These are phyloP conservation scores for Sarcomyxa edulis DNA, from an alignment of 768 basidiomycete genomes.

Conservation along the genomic window DNA sequence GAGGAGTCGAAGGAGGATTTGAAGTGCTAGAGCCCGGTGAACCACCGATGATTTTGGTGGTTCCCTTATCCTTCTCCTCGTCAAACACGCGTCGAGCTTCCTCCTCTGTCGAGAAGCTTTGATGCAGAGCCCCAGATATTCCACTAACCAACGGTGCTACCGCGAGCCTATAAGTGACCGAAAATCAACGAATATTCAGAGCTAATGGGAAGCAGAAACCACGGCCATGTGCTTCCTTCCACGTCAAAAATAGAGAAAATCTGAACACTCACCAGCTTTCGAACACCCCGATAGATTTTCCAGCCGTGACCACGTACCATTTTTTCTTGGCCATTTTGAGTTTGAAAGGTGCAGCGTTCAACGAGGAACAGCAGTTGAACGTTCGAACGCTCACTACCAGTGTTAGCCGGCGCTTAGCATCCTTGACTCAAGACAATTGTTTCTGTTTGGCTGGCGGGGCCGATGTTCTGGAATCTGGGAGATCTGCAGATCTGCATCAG, in stretches of 20 bases:
- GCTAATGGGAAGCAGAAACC: no score
- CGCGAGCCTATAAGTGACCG: slow-evolving; percentile 32
- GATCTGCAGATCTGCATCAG: no score
- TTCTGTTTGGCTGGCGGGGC: no score
- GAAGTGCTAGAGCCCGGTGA: no score
- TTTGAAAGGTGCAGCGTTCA: no score
- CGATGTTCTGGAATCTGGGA: no score
- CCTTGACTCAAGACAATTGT: no score
- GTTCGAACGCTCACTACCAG: no score
- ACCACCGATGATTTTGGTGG: slow-evolving; percentile 23
- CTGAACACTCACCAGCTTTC: slow-evolving; percentile 26
- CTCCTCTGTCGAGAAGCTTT: slow-evolving; percentile 36
- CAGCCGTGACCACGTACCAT: slow-evolving; percentile 38
- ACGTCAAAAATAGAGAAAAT: not conserved
- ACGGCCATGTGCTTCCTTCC: no score
- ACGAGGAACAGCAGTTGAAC: no score
- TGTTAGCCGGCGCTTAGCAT: no score
- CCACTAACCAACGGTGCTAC: slow-evolving; percentile 35
- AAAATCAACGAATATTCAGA: not conserved
- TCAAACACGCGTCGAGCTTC: slow-evolving; percentile 32
- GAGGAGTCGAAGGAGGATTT: no score
- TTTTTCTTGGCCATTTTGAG: slow-evolving; percentile 31
- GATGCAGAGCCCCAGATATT: slow-evolving; percentile 34
- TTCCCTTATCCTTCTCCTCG: slow-evolving; percentile 20
- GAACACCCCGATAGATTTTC: slow-evolving; percentile 33